Base-by-base conservation (phyloP, 352 stramenopile species). In the Peronosclerospora sorghi region DNA sequence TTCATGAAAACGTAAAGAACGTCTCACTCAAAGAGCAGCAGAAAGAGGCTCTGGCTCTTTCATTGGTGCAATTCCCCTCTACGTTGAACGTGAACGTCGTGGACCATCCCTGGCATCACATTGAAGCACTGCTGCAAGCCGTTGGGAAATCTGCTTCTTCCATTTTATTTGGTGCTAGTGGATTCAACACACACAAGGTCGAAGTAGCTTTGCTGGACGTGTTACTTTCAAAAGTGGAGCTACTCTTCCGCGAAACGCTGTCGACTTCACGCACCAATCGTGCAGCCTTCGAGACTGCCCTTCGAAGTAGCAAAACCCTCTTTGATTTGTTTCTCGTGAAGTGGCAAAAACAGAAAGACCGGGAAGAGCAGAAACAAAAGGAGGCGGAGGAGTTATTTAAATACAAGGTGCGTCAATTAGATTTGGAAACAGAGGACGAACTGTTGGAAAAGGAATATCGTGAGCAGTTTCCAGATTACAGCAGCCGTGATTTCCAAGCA, bases 381-480 rank as follows among this genome's bases (percentile, higher is more conserved):
- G 73, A 83, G 32, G 76, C 86, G 14, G 79, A 91, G 19, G 63
- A 80, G 24, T 36, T 86, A 8, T 89, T 90, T 50, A 88, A 88
- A 51, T 94, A 90, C 61, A 90, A 93, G 32, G 73, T 82, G 20
- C 81, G 82, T 20, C 68, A 75, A 7, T 36, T 89, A 2, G 78
- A 94, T 14, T 68, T 94, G 23, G 69, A 87, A 48, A 84, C 78
- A 0, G 78, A 94, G 28, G 81, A 94, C 35, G 62, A 90, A 19
- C 43, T 94, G 1, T 45, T 88, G 8, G 86, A 98, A 48, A 57
- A 85, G 24, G 79, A 94, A 30, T 97, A 89, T 46, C 64, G 76
- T 4, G 63, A 95, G 14, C 84, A 97, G 50, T 98, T 98, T 57
- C 93, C 93, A 10, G 82, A 98, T 62, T 97, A 96, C 55, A 75